These are phyloP conservation scores for Fusarium ambrosium DNA, from an alignment of 2,329 filamentous ascomycete genomes.

Conservation along the genomic window DNA sequence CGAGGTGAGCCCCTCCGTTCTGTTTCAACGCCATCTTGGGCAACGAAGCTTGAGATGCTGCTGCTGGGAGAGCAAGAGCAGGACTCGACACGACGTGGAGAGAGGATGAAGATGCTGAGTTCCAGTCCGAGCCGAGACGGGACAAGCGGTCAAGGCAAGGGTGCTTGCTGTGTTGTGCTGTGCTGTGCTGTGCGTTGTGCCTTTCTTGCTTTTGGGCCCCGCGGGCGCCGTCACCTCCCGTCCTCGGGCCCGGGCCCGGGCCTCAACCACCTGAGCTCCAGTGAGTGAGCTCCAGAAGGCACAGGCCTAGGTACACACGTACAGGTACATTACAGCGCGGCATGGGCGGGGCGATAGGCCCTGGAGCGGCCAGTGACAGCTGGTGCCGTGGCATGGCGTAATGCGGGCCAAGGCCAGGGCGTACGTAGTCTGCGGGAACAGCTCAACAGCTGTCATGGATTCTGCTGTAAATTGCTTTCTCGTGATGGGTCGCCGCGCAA, in stretches of 20 bases:
- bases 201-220: neutral
- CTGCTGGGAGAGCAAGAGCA: neutral
- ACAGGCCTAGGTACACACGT: conserved; percentile 9
- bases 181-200: neutral
- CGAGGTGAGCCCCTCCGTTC: conserved; percentile 40
- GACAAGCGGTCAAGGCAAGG: conserved; percentile 39
- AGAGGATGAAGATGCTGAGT: conserved; percentile 17
- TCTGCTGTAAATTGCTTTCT: conserved; percentile 2
- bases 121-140: neutral
- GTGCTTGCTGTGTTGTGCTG: conserved; percentile 1
- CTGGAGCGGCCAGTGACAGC: conserved; percentile 16
- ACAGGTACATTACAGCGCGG: neutral
- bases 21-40: conserved; percentile 30
- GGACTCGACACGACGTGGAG: neutral
- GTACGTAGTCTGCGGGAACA: neutral
- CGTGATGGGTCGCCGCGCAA: conserved; percentile 18
- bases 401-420: conserved; percentile 1
- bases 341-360: conserved; percentile 7
- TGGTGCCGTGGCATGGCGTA: conserved; percentile 13
- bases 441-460: neutral
- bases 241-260: neutral
- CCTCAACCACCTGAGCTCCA: conserved; percentile 38
- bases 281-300: conserved; percentile 13
- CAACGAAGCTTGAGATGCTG: neutral
- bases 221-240: conserved; percentile 1